Base-by-base conservation (phyloP, 1,139 yeast species). In the Yamadazyma diddensiae region DNA sequence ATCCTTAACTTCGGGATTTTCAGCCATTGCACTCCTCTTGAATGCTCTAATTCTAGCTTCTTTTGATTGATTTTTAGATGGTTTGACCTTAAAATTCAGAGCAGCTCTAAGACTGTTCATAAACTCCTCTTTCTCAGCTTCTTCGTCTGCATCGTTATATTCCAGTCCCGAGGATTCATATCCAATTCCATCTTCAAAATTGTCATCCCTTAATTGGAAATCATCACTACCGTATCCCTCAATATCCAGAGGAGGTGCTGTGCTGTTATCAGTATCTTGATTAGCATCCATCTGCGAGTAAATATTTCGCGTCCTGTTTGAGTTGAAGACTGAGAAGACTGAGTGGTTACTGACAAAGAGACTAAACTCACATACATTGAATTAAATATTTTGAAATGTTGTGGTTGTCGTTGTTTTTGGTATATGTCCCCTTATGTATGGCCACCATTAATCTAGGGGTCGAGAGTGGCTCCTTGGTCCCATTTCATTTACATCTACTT, bases 1-100 rank as follows among this genome's bases (percentile, higher is more conserved):
- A 28, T 68, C 65, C 32, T 81, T 68, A 1, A 85, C 82, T 51
- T 83, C 94, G 0, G 92, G 94, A 12, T 34, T 14, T 15, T 30
- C 26, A 11, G 24, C 29, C 4, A 21, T 15, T 11, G 35, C 42
- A 8, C 19, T 22, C 14, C 26, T 18, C 0, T 49, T 38, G 9
- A 46, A 45, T n/a, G 44, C 41, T 15, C 39, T 20, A 12, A 15
- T 28, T 26, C 19, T 23, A 10, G 21, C 26, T 15, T 23, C 24
- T 22, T 10, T 25, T 14, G 15, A 13, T 15, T 18, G 21, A 10
- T 21, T 21, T 11, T 29, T 24, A 13, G 8, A 21, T 4, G 21
- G n/a, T n/a, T n/a, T n/a, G n/a, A n/a, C n/a, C 12, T 21, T 26
- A 15, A 31, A 26, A n/a, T 31, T 19, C 9, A 26, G 21, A 2